phyloP scores from a whole-genome alignment of 441 rosid genomes.

The Eutrema salsugineum region DNA sequence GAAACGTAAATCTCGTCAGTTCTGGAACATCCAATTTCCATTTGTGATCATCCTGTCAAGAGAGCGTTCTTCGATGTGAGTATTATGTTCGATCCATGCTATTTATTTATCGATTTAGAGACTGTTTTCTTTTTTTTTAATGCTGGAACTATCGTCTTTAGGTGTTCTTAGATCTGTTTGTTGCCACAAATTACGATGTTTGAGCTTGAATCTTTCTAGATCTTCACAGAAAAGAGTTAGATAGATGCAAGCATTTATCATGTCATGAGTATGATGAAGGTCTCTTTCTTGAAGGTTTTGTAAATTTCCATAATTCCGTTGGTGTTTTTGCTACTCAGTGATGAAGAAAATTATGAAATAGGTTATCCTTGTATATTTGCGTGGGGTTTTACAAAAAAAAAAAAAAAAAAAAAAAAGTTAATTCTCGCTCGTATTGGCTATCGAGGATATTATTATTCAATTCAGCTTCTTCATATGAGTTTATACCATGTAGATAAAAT shows the following conservation, averaged over 20 bases:
- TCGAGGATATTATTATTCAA: neutral
- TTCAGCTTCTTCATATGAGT: neutral
- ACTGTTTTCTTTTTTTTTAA: neutral
- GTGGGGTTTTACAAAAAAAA: too few relatives aligned
- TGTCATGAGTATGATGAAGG: neutral
- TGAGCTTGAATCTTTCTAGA: neutral
- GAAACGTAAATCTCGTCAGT: neutral
- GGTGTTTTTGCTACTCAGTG: neutral
- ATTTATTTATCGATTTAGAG: neutral
- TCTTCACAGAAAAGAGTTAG: neutral
- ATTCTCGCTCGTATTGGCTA: too few relatives aligned
- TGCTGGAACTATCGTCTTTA: neutral
- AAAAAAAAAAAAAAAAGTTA: too few relatives aligned
- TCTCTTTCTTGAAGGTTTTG: neutral
- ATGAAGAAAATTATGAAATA: neutral
- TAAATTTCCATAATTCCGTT: neutral
- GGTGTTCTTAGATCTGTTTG: slow-evolving; percentile 1
- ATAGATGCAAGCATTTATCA: neutral
- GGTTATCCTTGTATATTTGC: neutral
- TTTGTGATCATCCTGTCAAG: neutral
- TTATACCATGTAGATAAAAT: too few relatives aligned
- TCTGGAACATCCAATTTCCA: neutral
- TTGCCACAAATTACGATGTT: neutral
- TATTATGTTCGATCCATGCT: neutral
- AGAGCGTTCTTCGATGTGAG: slow-evolving; percentile 9